phyloP scores from a whole-genome alignment of 805 yeast genomes.

The Barnettozyma sucrosica region DNA sequence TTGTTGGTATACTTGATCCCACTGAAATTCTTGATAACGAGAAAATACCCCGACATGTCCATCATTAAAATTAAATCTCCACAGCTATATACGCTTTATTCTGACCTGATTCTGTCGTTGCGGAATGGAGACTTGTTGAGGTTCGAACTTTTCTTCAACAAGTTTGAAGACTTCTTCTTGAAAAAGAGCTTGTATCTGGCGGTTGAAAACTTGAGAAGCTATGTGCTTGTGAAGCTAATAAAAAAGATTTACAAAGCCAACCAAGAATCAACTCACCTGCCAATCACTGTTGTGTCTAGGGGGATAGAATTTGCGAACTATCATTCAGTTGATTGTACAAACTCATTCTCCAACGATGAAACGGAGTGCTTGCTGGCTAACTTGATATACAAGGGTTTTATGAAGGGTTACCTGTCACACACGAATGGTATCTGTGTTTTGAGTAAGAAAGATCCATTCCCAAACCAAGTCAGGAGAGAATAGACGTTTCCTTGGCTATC shows the following conservation, averaged over 20 bases:
- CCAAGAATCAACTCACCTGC: slow-evolving; percentile 27
- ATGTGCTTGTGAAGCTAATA: slow-evolving; percentile 47
- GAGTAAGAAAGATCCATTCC: slow-evolving; percentile 72
- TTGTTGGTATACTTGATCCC: slow-evolving; percentile 64
- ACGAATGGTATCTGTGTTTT: slow-evolving; percentile 66
- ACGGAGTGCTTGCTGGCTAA: slow-evolving; percentile 67
- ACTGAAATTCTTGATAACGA: slow-evolving; percentile 43
- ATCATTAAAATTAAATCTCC: slow-evolving; percentile 38
- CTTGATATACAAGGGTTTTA: slow-evolving; percentile 49
- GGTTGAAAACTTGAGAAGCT: slow-evolving; percentile 44
- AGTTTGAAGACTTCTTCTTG: slow-evolving; percentile 46
- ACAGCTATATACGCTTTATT: slow-evolving; percentile 39
- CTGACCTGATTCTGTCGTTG: slow-evolving; percentile 24
- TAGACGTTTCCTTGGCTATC: neutral
- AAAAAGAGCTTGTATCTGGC: slow-evolving; percentile 56
- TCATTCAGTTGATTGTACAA: slow-evolving; percentile 11
- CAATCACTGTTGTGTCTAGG: slow-evolving; percentile 36
- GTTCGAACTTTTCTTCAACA: slow-evolving; percentile 41
- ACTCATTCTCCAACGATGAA: slow-evolving; percentile 35
- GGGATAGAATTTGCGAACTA: slow-evolving; percentile 35
- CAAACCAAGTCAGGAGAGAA: slow-evolving; percentile 29
- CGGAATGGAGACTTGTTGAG: slow-evolving; percentile 48
- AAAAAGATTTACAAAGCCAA: slow-evolving; percentile 29
- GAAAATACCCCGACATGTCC: slow-evolving; percentile 39
- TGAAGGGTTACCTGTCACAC: slow-evolving; percentile 83